These are phyloP conservation scores for Cubamyces sp. DNA, from an alignment of 768 basidiomycete species.

Conservation along the genomic window DNA sequence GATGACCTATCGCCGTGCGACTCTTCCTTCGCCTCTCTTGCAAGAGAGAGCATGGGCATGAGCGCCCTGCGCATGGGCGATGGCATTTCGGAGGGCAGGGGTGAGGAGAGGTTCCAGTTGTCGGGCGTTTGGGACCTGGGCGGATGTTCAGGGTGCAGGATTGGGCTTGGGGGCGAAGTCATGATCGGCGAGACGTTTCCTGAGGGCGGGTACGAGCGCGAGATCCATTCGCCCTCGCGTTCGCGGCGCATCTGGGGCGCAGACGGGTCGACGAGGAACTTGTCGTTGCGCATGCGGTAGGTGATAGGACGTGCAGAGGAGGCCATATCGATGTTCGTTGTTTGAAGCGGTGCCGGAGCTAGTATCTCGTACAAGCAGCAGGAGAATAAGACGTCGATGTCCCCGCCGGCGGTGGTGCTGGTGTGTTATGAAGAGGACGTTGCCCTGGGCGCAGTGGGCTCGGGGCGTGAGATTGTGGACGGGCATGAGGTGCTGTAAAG, in stretches of 20 bases:
- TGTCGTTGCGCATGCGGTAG: conserved; percentile 21
- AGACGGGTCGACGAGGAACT: conserved; percentile 18
- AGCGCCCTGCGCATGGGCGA: conserved; percentile 21
- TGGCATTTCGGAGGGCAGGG: conserved; percentile 22
- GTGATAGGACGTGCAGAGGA: conserved; percentile 14
- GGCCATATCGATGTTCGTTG: conserved; percentile 5
- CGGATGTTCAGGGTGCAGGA: conserved; percentile 19
- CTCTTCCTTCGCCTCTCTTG: conserved; percentile 21
- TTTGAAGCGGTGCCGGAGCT: neutral
- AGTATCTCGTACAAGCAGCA: too few species aligned
- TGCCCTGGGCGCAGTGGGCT: conserved; percentile 9
- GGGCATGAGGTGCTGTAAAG: neutral
- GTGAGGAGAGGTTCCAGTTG: conserved; percentile 24
- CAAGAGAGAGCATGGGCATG: conserved; percentile 21
- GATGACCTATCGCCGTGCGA: neutral
- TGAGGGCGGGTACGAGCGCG: conserved; percentile 22
- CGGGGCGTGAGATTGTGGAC: conserved; percentile 13
- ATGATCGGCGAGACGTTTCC: conserved; percentile 17
- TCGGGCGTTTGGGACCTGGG: conserved; percentile 19
- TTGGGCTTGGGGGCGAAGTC: conserved; percentile 18
- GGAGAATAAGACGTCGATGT: neutral
- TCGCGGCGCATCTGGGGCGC: conserved; percentile 10
- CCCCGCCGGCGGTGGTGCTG: neutral
- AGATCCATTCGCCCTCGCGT: conserved; percentile 17
- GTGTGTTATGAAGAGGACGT: neutral